Conservation (phyloP, 768 basidiomycete genomes). For the Lanmaoa rubissima region DNA sequence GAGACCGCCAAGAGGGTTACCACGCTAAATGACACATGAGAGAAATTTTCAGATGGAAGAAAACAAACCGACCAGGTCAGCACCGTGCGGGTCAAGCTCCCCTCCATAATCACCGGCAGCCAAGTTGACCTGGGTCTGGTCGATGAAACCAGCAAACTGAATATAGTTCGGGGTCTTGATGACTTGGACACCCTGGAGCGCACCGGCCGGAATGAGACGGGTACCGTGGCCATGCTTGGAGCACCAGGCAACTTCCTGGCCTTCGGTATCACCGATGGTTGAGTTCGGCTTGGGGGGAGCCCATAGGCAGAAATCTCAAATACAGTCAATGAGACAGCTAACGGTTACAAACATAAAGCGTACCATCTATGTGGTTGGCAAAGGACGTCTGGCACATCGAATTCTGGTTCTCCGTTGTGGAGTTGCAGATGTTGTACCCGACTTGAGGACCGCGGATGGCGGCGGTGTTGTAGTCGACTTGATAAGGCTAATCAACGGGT, state of each 20-base stretch:
- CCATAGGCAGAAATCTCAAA: constrained; percentile 69
- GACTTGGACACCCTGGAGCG: constrained; percentile 63
- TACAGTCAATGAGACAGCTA: background rate
- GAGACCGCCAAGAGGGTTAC: constrained; percentile 78
- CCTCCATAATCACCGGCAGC: constrained; percentile 59
- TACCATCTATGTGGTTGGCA: constrained; percentile 55
- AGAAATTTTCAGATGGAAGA: constrained; percentile 14
- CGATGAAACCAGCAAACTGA: constrained; percentile 62
- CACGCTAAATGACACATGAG: constrained; percentile 45
- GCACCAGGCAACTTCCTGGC: constrained; percentile 74
- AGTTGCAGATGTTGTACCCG: constrained; percentile 70
- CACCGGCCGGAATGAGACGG: constrained; percentile 66
- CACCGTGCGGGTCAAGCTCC: constrained; percentile 76
- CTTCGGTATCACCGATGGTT: constrained; percentile 64
- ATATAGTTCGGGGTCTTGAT: constrained; percentile 58
- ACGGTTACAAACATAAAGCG: background rate
- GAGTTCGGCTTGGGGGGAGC: constrained; percentile 50
- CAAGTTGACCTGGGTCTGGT: constrained; percentile 62
- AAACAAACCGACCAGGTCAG: constrained; percentile 48
- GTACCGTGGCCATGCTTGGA: constrained; percentile 69
- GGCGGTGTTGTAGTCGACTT: constrained; percentile 41
- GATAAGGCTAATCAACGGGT: constrained; percentile 41
- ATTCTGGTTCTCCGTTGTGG: constrained; percentile 55
- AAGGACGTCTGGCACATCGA: constrained; percentile 72
- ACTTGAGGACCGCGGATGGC: constrained; percentile 53